These are phyloP conservation scores for Fusarium stilboides DNA, from an alignment of 2,329 filamentous ascomycete genomes.

Conservation along the genomic window DNA sequence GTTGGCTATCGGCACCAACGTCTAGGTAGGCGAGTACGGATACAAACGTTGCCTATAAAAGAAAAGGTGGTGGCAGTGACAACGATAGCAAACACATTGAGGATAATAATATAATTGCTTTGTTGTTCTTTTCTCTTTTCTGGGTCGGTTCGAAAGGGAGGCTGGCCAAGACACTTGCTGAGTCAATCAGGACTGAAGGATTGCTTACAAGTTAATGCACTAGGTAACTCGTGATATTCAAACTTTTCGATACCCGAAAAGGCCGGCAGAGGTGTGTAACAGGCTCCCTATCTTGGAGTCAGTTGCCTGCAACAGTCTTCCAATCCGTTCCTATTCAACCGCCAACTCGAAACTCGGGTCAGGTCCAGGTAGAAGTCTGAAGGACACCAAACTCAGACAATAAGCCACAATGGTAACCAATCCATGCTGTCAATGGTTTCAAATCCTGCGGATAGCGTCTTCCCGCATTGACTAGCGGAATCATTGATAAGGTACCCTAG, in stretches of 20 bases:
- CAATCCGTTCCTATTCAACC: neutral
- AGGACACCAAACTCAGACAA: neutral
- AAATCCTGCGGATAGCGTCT: neutral
- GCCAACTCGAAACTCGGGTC: neutral
- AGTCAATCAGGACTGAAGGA: neutral
- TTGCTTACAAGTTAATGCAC: conserved; percentile 9
- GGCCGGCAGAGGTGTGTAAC: no score
- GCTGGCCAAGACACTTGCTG: neutral
- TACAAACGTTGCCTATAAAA: neutral
- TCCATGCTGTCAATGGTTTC: no score
- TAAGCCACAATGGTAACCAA: neutral
- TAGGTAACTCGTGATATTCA: no score
- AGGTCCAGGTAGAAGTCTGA: neutral
- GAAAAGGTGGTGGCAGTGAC: conserved; percentile 20
- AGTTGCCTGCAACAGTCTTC: no score
- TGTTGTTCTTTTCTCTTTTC: conserved; percentile 8
- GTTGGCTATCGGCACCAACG: conserved; percentile 8
- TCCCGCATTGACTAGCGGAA: conserved; percentile 3
- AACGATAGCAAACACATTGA: neutral
- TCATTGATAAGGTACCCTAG: conserved; percentile 8
- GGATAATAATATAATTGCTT: conserved; percentile 1
- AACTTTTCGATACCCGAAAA: no score
- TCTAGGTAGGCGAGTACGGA: conserved; percentile 13
- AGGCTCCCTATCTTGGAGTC: no score
- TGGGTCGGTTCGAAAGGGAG: neutral